A percentile compares a stretch with the other conserved stretches of the same genome.
Conservation (phyloP, 768 basidiomycete species). For the Clitopilus passeckerianus region DNA sequence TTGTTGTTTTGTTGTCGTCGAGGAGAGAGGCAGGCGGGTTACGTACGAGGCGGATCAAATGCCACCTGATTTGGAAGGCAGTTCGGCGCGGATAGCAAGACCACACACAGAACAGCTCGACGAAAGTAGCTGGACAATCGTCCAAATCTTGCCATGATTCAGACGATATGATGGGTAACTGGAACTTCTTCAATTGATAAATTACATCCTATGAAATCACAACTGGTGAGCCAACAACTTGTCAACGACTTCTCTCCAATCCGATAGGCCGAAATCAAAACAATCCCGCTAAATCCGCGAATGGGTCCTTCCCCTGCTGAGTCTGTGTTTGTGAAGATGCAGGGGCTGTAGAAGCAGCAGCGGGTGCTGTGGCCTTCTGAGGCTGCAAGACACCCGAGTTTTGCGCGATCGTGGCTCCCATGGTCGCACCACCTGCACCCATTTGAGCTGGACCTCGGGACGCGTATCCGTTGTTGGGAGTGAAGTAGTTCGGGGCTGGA, state of each 20-base stretch:
- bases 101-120: too few relatives aligned
- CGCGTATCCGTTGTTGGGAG: constrained; percentile 9
- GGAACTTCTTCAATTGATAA: background rate
- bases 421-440: constrained; percentile 11
- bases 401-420: constrained; percentile 21
- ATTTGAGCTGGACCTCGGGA: constrained; percentile 12
- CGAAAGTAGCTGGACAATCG: too few relatives aligned
- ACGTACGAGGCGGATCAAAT: background rate
- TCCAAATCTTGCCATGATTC: too few relatives aligned
- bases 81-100: background rate
- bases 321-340: constrained; percentile 20
- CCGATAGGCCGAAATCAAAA: constrained; percentile 37
- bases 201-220: background rate
- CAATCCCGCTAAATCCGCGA: constrained; percentile 75
- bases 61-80: background rate
- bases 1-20: too few relatives aligned
- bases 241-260: background rate
- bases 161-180: background rate
- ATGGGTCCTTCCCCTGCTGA: constrained; percentile 65
- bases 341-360: background rate
- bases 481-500: constrained; percentile 25
- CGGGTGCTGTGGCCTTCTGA: constrained; percentile 15
- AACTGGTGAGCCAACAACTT: background rate
- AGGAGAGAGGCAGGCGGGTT: too few relatives aligned
- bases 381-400: constrained; percentile 4